A percentile compares a stretch with the other conserved stretches of the same genome.
Conservation (phyloP, 2,329 filamentous ascomycete species). For the Beauveria asiatica region DNA sequence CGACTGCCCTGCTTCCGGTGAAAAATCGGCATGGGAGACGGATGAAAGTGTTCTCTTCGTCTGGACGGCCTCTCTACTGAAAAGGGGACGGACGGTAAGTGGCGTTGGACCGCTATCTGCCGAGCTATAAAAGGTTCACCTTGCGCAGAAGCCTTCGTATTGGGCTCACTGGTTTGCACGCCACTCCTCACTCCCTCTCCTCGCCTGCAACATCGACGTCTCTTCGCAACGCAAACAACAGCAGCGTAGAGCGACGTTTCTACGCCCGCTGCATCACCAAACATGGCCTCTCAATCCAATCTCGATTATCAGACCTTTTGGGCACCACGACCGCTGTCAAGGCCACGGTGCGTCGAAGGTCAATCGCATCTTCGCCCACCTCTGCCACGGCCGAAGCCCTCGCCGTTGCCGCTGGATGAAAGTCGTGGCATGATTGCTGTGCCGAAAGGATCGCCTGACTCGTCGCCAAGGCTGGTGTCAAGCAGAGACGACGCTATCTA, state of each 20-base stretch:
- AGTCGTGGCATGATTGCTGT: background rate
- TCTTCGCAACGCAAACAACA: background rate
- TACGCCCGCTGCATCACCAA: background rate
- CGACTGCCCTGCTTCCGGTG: background rate
- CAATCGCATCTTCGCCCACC: background rate
- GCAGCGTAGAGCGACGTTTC: background rate
- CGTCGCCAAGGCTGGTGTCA: background rate
- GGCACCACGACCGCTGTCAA: background rate
- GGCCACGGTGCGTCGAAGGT: background rate
- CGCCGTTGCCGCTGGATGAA: background rate
- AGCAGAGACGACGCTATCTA: constrained; percentile 1
- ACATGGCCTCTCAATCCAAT: background rate
- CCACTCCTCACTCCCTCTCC: background rate
- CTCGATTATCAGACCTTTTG: constrained; percentile 7
- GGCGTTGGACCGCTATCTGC: background rate
- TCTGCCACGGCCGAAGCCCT: background rate
- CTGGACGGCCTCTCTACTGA: background rate
- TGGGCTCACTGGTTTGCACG: background rate
- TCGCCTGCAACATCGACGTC: background rate
- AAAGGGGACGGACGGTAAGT: background rate
- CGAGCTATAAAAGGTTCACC: background rate
- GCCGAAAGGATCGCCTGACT: background rate
- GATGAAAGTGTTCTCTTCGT: background rate
- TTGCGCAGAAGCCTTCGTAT: background rate
- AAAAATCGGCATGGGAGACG: background rate